These are phyloP conservation scores for Stevia rebaudiana DNA, from an alignment of 140 eudicot genomes.

Conservation along the genomic window DNA sequence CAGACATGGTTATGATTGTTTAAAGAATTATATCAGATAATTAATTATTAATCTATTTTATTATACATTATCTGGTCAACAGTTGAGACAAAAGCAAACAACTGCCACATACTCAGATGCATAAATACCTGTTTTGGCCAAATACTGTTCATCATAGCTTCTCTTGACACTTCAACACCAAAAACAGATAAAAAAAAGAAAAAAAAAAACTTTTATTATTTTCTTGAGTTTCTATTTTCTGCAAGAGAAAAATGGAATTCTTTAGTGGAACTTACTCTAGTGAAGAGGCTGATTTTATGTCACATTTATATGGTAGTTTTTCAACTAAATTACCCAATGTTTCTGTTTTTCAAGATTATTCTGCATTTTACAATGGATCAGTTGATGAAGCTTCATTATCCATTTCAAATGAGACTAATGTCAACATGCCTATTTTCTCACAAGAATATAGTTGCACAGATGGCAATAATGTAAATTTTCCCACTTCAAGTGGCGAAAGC, in stretches of 20 bases:
- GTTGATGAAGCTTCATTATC: slow-evolving; percentile 19
- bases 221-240: too few species aligned
- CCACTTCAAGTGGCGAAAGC: slow-evolving; percentile 27
- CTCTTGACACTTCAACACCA: too few species aligned
- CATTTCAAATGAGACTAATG: slow-evolving; percentile 7
- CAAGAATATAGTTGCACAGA: slow-evolving; percentile 17
- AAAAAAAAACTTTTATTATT: too few species aligned
- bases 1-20: too few species aligned
- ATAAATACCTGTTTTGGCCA: too few species aligned
- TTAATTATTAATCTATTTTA: not conserved
- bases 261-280: too few species aligned
- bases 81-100: too few species aligned
- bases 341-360: slow-evolving; percentile 6
- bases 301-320: slow-evolving; percentile 39
- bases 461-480: slow-evolving; percentile 10
- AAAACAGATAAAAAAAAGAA: too few species aligned
- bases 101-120: slow-evolving; percentile 11
- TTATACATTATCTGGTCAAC: not conserved
- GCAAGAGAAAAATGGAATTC: slow-evolving; percentile 47
- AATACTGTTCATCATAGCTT: not conserved
- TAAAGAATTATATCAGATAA: too few species aligned
- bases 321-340: too few species aligned
- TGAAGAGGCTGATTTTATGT: slow-evolving; percentile 66
- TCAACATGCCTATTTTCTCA: slow-evolving; percentile 16
- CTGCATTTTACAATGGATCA: too few species aligned